Evolutionary conservation across 331 rosid species (phyloP).

Genomic region (Telfairia occidentalis): DNA sequence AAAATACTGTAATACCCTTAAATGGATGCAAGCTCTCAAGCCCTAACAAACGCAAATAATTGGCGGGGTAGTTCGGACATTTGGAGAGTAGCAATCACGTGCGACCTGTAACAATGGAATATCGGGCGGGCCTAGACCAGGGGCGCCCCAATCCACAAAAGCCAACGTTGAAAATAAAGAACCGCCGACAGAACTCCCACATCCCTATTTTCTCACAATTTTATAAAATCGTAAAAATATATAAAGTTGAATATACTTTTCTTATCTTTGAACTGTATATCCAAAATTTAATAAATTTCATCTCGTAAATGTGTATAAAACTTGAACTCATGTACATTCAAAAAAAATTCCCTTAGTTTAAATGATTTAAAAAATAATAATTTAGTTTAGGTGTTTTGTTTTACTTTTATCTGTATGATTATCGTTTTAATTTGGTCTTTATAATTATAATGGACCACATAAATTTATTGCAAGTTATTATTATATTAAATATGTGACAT

Average conservation of each 20-base stretch:
- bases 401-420: no score
- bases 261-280: neutral
- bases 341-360: no score
- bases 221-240: neutral
- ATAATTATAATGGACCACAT: neutral
- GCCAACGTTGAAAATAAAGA: conserved; percentile 7
- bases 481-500: no score
- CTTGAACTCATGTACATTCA: no score
- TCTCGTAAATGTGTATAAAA: neutral
- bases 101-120: conserved; percentile 14
- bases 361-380: no score
- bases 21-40: neutral
- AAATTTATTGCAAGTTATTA: neutral
- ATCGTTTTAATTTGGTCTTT: neutral
- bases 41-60: neutral
- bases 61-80: conserved; percentile 7
- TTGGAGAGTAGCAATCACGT: conserved; percentile 8
- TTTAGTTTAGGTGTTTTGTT: no score
- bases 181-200: conserved; percentile 22
- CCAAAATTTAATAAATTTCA: neutral
- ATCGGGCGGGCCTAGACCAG: conserved; percentile 10
- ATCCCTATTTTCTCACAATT: conserved; percentile 8
- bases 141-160: conserved; percentile 13
- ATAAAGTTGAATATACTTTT: neutral
- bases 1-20: conserved; percentile 1